A percentile compares a stretch with the other conserved stretches of the same genome.
Conservation (phyloP, 2,329 filamentous ascomycete species). For the Ilyonectria robusta region DNA sequence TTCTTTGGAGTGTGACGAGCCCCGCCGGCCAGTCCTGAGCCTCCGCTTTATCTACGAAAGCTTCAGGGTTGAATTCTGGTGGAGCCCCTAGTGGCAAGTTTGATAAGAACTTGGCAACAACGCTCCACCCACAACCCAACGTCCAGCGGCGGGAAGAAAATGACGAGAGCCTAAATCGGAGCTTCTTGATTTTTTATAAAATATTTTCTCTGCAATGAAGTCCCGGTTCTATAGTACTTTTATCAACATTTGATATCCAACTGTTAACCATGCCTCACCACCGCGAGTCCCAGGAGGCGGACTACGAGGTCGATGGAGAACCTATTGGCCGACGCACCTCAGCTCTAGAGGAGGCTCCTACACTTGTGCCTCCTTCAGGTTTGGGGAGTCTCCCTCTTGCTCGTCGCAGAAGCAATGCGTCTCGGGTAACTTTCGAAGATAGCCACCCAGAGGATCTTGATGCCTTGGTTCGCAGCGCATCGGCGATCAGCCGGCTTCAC, state of each 20-base stretch:
- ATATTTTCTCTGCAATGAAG: no score
- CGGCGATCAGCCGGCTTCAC: slow-evolving; percentile 15
- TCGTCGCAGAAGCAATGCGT: slow-evolving; percentile 22
- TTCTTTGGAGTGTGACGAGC: no score
- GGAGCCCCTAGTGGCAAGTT: slow-evolving; percentile 1
- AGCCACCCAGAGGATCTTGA: slow-evolving; percentile 17
- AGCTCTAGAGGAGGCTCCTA: slow-evolving; percentile 21
- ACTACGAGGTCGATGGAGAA: slow-evolving; percentile 4
- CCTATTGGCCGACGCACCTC: slow-evolving; percentile 18
- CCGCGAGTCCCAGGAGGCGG: slow-evolving; percentile 6
- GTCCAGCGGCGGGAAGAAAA: background rate
- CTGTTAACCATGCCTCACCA: background rate
- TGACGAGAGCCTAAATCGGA: background rate
- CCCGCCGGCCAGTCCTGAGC: background rate
- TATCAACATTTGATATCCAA: no score
- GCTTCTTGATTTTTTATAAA: background rate
- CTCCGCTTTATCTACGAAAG: background rate
- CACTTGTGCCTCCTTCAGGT: slow-evolving; percentile 18
- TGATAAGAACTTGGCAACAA: slow-evolving; percentile 1
- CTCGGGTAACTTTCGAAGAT: slow-evolving; percentile 14
- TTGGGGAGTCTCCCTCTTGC: slow-evolving; percentile 13
- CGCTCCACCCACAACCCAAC: slow-evolving; percentile 6
- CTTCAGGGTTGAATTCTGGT: background rate
- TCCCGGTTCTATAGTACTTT: no score
- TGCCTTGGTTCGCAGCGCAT: slow-evolving; percentile 17